Evolutionary conservation across 2,329 filamentous ascomycete species (phyloP), one percentile per base, ranked within the genome.

Genomic region (Xylariales sp.): DNA sequence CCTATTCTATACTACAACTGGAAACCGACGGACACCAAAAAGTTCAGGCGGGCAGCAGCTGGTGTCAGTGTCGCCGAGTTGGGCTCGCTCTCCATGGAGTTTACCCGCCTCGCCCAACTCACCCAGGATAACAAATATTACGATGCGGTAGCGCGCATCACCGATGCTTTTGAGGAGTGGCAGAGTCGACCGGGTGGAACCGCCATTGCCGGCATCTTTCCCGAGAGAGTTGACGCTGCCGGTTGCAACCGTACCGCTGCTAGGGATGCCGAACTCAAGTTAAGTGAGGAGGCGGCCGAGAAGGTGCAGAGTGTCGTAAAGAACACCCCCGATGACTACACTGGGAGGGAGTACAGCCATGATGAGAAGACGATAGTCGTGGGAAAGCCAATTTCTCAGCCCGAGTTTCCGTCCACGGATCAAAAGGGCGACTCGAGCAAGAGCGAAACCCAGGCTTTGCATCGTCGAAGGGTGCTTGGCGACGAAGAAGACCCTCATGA

Each of bases 71-170:
- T 82, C 22, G 80, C 80, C 27, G 87, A 93, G 61, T 61, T 93
- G 22, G 90, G 85, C 2, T 87, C 86, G 9, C 68, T 96, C 47
- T 83, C 83, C 7, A 74, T 96, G 70, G 90, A 96, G 60, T 95
- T 96, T 60, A 95, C 88, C 1, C 79, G 88, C 12, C 73, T 96
- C 32, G 86, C 89, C 7, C 90, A 96, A 62, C 69, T 96, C 48
- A 95, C 90, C 0, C 79, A 80, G 43, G 72, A 91, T 45, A 65
- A 83, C 51, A 89, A 83, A 59, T 96, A 94, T 64, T 96, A 94
- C 57, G 90, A 95, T 64, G 89, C 88, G 12, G 74, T 95, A 46
- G 86, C 88, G 36, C 82, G 89, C 45, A 86, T 96, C 53, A 94
- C 88, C 14, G 73, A 95, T 56, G 83, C 82, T 6, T 73, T 96